Base-by-base conservation (phyloP, 495 filamentous ascomycete genomes). In the Amorphotheca resinae region DNA sequence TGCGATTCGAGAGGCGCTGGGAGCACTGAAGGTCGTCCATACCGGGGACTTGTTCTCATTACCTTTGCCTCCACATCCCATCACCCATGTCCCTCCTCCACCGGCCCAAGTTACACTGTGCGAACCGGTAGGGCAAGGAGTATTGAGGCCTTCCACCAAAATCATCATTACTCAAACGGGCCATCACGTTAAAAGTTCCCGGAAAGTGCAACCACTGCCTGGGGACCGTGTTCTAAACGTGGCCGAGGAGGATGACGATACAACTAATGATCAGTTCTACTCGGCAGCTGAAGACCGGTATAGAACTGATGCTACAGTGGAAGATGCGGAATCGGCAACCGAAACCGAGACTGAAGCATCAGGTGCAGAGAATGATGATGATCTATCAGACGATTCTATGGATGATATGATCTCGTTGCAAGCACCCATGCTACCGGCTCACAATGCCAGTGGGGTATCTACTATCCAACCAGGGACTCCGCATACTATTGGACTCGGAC, bases 211-310 rank as follows among this genome's bases (percentile, higher is more conserved):
- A 4, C 60, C 65, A 30, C 51, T 66, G 1, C 51, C 58, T 15
- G 45, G 58, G 12, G 62, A 64, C 11, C 64, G 62, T 20, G 42
- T 58, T n/a, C 49, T 79, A 11, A 78, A 79, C 45, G 75, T 77
- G 16, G 69, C 69, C 9, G 79, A 84, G 41, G 73, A 77, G 38
- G 73, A 76, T 7, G 84, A 88, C 44, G 86, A 87, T 48, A 85
- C 84, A 16, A 76, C 82, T 15, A 89, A 80, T 44, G 87, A 95
- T 58, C 79, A 84, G 50, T 95, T 93, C 59, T 93, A 73, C 52
- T 93, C 87, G 2, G 87, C 87, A 2, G 74, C 80, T 4, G 87
- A 93, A 55, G 85, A 91, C 44, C 72, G 75, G 18, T 57, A 63
- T 23, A 62, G 63, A 42, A 57, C 63, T 11, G 66, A 65, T 22